These are phyloP conservation scores for Termitomyces heimii DNA, from an alignment of 768 basidiomycete genomes.

Conservation along the genomic window DNA sequence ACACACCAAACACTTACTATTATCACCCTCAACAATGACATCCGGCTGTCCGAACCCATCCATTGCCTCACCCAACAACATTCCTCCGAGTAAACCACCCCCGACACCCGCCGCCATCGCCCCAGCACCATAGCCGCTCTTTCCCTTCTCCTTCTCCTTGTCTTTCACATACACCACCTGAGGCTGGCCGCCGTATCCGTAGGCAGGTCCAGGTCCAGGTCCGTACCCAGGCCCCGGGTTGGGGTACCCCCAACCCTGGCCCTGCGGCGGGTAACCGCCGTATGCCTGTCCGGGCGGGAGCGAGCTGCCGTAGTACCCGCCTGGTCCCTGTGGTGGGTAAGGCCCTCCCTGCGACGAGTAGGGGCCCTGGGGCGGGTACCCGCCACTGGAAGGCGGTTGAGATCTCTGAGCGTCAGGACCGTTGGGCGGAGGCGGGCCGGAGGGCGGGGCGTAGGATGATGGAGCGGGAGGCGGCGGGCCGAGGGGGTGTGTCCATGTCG, in stretches of 20 bases:
- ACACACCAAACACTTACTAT: background rate
- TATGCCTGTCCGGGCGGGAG: background rate
- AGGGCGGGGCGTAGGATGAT: constrained; percentile 33
- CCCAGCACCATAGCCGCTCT: constrained; percentile 11
- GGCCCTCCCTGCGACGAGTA: background rate
- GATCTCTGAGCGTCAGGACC: constrained; percentile 8
- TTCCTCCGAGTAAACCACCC: constrained; percentile 19
- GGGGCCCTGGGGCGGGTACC: constrained; percentile 4
- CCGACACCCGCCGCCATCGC: constrained; percentile 7
- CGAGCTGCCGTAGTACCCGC: constrained; percentile 1
- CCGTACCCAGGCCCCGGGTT: background rate
- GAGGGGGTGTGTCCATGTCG: constrained; percentile 69
- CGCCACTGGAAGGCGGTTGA: constrained; percentile 2
- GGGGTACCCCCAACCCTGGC: background rate
- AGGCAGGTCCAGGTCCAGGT: background rate
- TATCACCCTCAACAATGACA: background rate
- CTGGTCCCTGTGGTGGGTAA: background rate
- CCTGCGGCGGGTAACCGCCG: background rate
- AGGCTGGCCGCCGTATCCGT: constrained; percentile 14
- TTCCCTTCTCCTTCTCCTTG: constrained; percentile 25
- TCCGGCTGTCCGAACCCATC: constrained; percentile 1
- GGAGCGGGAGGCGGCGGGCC: constrained; percentile 32
- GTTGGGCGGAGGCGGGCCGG: constrained; percentile 40
- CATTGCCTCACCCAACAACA: background rate
- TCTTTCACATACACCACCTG: constrained; percentile 35